phyloP scores from a whole-genome alignment of 768 basidiomycete species.

The Terana coerulea region DNA sequence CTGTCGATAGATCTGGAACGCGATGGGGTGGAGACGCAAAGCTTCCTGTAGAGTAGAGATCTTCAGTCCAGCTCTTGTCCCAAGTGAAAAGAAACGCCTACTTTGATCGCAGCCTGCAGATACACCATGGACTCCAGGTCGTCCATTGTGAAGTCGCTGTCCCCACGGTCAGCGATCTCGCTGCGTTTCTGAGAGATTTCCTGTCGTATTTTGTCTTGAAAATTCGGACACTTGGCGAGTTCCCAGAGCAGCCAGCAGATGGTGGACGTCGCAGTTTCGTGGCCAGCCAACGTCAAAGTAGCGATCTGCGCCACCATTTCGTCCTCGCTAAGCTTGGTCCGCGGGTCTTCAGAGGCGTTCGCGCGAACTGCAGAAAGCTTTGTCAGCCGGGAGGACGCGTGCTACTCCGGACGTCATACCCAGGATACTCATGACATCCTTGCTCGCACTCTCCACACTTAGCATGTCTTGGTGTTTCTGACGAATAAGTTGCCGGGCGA shows the following conservation, averaged over 20 bases:
- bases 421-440: slow-evolving; percentile 53
- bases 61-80: neutral
- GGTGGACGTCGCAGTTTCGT: slow-evolving; percentile 30
- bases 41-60: slow-evolving; percentile 24
- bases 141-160: slow-evolving; percentile 23
- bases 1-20: slow-evolving; percentile 22
- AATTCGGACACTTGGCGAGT: slow-evolving; percentile 23
- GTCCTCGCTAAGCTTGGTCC: slow-evolving; percentile 32
- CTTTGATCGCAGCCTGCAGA: slow-evolving; percentile 31
- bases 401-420: slow-evolving; percentile 30
- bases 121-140: slow-evolving; percentile 33
- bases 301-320: slow-evolving; percentile 27
- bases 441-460: slow-evolving; percentile 39
- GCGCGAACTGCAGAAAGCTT: slow-evolving; percentile 39
- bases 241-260: slow-evolving; percentile 30
- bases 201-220: slow-evolving; percentile 22
- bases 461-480: slow-evolving; percentile 35
- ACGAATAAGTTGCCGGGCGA: slow-evolving; percentile 43
- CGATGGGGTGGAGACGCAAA: slow-evolving; percentile 30
- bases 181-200: slow-evolving; percentile 25
- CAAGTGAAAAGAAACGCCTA: neutral
- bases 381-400: neutral
- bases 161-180: slow-evolving; percentile 20
- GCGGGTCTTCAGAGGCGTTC: slow-evolving; percentile 45
- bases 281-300: slow-evolving; percentile 15